phyloP scores from a whole-genome alignment of 2,329 filamentous ascomycete species.

The Exophiala dermatitidis region DNA sequence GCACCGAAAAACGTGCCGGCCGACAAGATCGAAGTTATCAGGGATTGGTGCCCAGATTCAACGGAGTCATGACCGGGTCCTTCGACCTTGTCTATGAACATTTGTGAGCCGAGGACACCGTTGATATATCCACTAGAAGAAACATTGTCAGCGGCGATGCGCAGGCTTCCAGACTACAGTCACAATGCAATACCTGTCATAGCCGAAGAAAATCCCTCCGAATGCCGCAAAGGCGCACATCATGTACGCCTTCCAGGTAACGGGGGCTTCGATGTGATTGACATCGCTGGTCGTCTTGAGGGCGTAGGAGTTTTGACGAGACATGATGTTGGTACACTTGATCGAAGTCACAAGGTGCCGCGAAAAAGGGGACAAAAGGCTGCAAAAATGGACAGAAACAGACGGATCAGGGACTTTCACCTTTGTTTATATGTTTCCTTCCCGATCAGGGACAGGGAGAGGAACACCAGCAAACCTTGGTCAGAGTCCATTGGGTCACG shows the following conservation, averaged over 20 bases:
- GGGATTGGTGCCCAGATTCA: constrained; percentile 47
- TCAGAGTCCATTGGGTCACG: no score
- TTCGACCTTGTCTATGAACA: constrained; percentile 41
- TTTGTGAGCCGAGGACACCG: constrained; percentile 46
- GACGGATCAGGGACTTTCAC: no score
- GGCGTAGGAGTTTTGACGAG: background rate
- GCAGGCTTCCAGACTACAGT: no score
- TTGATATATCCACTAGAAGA: constrained; percentile 42
- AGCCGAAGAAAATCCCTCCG: constrained; percentile 55
- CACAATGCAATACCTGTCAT: constrained; percentile 36
- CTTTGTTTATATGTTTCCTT: no score
- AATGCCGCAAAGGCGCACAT: constrained; percentile 56
- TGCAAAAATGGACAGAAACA: no score
- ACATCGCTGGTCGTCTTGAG: constrained; percentile 35
- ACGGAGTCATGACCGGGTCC: constrained; percentile 31
- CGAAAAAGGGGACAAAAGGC: no score
- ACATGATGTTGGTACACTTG: no score
- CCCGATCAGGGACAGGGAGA: no score
- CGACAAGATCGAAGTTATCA: constrained; percentile 71
- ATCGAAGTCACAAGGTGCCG: no score
- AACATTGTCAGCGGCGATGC: background rate
- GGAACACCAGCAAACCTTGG: no score
- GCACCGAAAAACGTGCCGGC: constrained; percentile 72
- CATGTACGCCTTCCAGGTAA: constrained; percentile 53
- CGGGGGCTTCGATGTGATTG: constrained; percentile 51